Evolutionary conservation across 768 basidiomycete species (phyloP).

Genomic region (Trametes punicea): DNA sequence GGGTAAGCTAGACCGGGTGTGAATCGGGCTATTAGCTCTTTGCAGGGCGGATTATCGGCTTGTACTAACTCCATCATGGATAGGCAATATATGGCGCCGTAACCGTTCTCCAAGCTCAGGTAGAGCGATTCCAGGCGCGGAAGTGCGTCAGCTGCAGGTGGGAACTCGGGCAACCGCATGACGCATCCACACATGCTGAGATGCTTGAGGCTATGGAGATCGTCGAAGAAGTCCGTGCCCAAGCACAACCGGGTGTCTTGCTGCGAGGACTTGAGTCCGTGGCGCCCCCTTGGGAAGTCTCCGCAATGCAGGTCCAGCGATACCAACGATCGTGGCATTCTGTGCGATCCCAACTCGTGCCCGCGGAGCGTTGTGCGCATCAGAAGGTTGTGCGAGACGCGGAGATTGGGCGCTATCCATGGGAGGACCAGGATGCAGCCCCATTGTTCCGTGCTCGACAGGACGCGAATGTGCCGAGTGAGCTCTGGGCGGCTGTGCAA

Average conservation of each 20-base stretch:
- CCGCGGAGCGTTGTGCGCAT: neutral
- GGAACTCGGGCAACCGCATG: neutral
- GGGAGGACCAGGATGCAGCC: neutral
- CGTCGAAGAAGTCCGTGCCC: neutral
- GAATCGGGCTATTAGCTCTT: neutral
- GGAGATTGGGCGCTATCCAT: neutral
- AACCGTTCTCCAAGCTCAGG: neutral
- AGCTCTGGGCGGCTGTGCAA: neutral
- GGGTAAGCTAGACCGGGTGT: neutral
- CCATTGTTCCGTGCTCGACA: neutral
- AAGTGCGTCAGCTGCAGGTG: neutral
- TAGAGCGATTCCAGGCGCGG: neutral
- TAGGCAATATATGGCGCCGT: neutral
- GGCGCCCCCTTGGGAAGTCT: neutral
- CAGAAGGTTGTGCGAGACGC: neutral
- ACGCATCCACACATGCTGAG: neutral
- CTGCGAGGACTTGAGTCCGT: neutral
- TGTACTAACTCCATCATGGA: neutral
- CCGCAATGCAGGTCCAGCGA: neutral
- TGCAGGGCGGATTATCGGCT: too few species aligned
- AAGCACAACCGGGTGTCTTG: neutral
- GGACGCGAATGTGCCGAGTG: neutral
- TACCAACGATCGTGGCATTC: neutral
- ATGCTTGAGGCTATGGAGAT: neutral
- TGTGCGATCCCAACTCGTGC: neutral